These are phyloP conservation scores for Nakazawaea anatomiae DNA, from an alignment of 805 yeast genomes.

Conservation along the genomic window DNA sequence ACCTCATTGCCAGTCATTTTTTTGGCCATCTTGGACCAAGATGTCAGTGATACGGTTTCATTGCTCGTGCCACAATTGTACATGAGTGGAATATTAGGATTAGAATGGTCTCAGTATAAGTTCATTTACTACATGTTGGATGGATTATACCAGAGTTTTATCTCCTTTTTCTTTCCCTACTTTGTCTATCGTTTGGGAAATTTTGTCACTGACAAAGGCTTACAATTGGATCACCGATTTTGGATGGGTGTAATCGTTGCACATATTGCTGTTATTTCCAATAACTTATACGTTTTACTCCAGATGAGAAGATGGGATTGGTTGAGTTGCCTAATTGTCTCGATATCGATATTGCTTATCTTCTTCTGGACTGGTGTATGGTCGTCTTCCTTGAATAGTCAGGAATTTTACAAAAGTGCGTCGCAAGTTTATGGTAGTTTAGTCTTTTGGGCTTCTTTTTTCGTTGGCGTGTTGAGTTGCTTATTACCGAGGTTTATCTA, in stretches of 20 bases:
- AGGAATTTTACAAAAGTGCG: slow-evolving; percentile 64
- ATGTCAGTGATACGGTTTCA: slow-evolving; percentile 65
- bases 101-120: slow-evolving; percentile 65
- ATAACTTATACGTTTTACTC: slow-evolving; percentile 58
- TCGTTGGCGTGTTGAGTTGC: slow-evolving; percentile 52
- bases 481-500: slow-evolving; percentile 55
- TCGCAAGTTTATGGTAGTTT: slow-evolving; percentile 56
- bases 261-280: slow-evolving; percentile 58
- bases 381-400: slow-evolving; percentile 48
- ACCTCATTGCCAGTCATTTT: slow-evolving; percentile 79
- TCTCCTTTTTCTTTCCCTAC: slow-evolving; percentile 72
- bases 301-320: slow-evolving; percentile 83
- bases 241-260: slow-evolving; percentile 67
- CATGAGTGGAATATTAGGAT: slow-evolving; percentile 63
- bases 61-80: slow-evolving; percentile 71
- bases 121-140: slow-evolving; percentile 73
- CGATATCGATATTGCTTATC: slow-evolving; percentile 52
- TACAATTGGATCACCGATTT: slow-evolving; percentile 63
- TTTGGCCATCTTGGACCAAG: slow-evolving; percentile 76
- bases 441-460: slow-evolving; percentile 61
- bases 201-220: slow-evolving; percentile 45
- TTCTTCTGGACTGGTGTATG: slow-evolving; percentile 80
- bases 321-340: slow-evolving; percentile 51
- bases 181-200: slow-evolving; percentile 38
- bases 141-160: slow-evolving; percentile 69